Evolutionary conservation across 306 rosid genomes (phyloP), one percentile per base, ranked within the genome.

Genomic region (Cucurbita pepo): DNA sequence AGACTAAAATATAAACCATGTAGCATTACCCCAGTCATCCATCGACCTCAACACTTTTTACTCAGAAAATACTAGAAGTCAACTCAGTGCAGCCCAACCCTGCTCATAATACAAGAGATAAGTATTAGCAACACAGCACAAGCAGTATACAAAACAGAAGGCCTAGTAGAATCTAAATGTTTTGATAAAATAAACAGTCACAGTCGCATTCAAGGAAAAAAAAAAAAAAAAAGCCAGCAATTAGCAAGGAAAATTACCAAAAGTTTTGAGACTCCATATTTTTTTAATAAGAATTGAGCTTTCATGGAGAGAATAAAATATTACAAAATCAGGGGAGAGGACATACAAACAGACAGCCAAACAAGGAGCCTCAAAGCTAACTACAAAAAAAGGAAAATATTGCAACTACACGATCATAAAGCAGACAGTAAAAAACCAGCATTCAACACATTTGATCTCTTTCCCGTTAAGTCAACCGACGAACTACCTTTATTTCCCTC

Each of bases 11-110:
- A 22, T 67, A 22, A 43, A 67, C 56, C 73, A 45, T 47, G 13
- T 6, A 67, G 55, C 41, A 67, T 67, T 67, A 67, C 73, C 73
- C 73, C 73, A 67, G 56, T 67, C 73, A 67, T 67, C 73, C 73
- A 67, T 67, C 47, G 73, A 25, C 56, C 47, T 22, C 56, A 19
- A 47, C 56, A 47, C 73, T 47, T 47, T 22, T 4, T 47, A 44
- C 41, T 67, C 56, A 6, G 21, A 22, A 47, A 67, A 67, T 1
- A 67, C 73, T 7, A 47, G 22, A 67, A 21, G 43, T 19, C 5
- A 41, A 64, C 37, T 43, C 53, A 10, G 53, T 19, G 54, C 53
- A 19, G 71, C 22, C 71, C 52, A 64, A 67, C 56, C 56, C 73
- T 67, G 73, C 37, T 47, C 56, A 47, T 13, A 15, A 25, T 67